Evolutionary conservation across 1,139 yeast species (phyloP), one percentile per base, ranked within the genome.

Genomic region (Petasospora fabianii): DNA sequence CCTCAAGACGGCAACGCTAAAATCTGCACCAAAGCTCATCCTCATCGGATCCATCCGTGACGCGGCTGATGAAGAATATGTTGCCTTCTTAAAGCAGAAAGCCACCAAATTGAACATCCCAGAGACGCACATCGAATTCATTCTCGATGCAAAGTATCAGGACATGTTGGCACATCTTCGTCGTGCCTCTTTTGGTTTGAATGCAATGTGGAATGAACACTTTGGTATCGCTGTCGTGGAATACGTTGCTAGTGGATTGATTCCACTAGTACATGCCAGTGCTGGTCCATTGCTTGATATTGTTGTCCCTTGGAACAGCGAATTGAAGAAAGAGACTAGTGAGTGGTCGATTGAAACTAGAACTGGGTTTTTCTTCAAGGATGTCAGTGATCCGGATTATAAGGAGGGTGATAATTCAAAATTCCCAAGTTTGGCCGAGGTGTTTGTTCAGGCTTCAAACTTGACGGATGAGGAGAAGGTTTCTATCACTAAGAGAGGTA

Each of bases 171-270:
- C 62, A 24, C 72, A 75, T 47, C 66, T 94, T 32, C 56, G 68
- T n/a, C 64, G 62, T 8, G 77, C 90, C 2, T 77, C 80, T 28
- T 80, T 77, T 53, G 98, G 98, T 4, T 69, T 92, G 34, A 90
- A 94, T 56, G 92, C 96, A 20, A 94, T 94, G 99, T 94, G 98
- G 98, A 92, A 94, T 61, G 99, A 94, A 65, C 99, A 94, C 65
- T 94, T 94, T 59, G 99, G 99, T 15, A 94, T 94, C 56, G 95
- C 96, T 2, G 94, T 92, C 7, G 98, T 92, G 8, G 99, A 94
- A 62, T 90, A 90, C 57, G 71, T 85, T 66, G 82, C 94, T 2
- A 76, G 86, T 39, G 97, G 97, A 0, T 73, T 84, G 16, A 77
- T 92, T 15, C 97, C 98, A 1, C 67, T 94, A 4, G 92, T 80